These are phyloP conservation scores for Dothideomycetes sp. DNA, from an alignment of 2,329 filamentous ascomycete genomes.

Conservation along the genomic window DNA sequence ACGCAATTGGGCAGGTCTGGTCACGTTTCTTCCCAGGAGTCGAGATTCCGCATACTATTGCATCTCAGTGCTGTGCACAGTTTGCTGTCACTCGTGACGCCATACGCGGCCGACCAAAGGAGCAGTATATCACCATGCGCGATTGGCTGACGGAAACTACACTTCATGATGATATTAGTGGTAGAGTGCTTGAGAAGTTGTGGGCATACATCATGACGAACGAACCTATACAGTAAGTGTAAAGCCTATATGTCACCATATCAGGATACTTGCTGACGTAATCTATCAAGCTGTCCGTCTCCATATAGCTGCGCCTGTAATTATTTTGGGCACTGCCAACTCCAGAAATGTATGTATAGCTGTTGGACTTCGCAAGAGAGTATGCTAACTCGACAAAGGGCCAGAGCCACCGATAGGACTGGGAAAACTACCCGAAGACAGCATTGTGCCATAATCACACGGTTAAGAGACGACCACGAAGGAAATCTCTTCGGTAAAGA, in stretches of 20 bases:
- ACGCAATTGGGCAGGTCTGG: slow-evolving; percentile 7
- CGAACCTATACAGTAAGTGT: slow-evolving; percentile 3
- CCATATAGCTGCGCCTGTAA: slow-evolving; percentile 1
- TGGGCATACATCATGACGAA: slow-evolving; percentile 1
- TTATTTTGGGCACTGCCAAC: slow-evolving; percentile 2
- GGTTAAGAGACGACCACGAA: too few species aligned
- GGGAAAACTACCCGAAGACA: slow-evolving; percentile 19
- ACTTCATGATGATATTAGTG: slow-evolving; percentile 1
- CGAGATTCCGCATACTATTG: slow-evolving; percentile 1
- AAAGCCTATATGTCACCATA: too few species aligned
- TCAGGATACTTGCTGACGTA: too few species aligned
- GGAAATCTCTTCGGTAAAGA: too few species aligned
- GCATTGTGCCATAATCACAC: too few species aligned
- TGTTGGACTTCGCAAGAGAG: too few species aligned
- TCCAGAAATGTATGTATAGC: too few species aligned
- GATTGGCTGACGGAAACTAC: slow-evolving; percentile 38
- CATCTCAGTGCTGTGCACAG: slow-evolving; percentile 33
- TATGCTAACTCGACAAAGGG: too few species aligned
- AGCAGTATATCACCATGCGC: slow-evolving; percentile 46
- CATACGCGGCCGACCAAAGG: slow-evolving; percentile 35
- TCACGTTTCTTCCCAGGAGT: slow-evolving; percentile 5
- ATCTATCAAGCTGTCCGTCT: too few species aligned
- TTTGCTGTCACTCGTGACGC: slow-evolving; percentile 49
- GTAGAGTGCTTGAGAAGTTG: slow-evolving; percentile 3
- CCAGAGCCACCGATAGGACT: slow-evolving; percentile 6